Evolutionary conservation across 345 rosid genomes (phyloP).

Genomic region (Tarenaya hassleriana): DNA sequence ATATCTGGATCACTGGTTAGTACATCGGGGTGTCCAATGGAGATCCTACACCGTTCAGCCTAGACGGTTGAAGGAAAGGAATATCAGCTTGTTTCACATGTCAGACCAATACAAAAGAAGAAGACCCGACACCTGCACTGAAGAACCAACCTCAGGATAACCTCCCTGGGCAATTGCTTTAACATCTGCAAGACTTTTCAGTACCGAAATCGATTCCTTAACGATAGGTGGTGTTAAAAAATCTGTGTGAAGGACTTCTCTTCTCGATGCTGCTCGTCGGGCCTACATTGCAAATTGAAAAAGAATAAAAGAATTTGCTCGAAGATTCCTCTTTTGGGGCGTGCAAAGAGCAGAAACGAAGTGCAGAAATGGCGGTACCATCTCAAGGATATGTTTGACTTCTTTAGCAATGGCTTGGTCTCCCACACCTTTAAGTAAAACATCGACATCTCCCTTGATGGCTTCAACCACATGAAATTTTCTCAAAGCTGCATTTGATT

Average conservation of each 20-base stretch:
- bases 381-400: constrained; percentile 68
- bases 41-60: constrained; percentile 93
- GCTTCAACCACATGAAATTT: constrained; percentile 56
- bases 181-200: constrained; percentile 62
- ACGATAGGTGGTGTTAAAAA: constrained; percentile 81
- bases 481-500: constrained; percentile 36
- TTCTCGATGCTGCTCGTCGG: constrained; percentile 55
- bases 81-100: constrained; percentile 10
- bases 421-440: constrained; percentile 47
- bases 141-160: constrained; percentile 67
- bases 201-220: constrained; percentile 54
- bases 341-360: background rate
- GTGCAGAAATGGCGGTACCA: constrained; percentile 35
- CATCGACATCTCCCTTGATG: constrained; percentile 51
- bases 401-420: constrained; percentile 56
- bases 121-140: constrained; percentile 14
- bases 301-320: background rate
- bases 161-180: constrained; percentile 76
- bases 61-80: constrained; percentile 27
- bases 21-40: constrained; percentile 68
- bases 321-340: background rate
- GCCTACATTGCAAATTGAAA: constrained; percentile 37
- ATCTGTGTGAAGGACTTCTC: constrained; percentile 64
- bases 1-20: constrained; percentile 54
- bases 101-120: background rate